phyloP scores from a whole-genome alignment of 345 rosid genomes.

The Garcia nutans region DNA sequence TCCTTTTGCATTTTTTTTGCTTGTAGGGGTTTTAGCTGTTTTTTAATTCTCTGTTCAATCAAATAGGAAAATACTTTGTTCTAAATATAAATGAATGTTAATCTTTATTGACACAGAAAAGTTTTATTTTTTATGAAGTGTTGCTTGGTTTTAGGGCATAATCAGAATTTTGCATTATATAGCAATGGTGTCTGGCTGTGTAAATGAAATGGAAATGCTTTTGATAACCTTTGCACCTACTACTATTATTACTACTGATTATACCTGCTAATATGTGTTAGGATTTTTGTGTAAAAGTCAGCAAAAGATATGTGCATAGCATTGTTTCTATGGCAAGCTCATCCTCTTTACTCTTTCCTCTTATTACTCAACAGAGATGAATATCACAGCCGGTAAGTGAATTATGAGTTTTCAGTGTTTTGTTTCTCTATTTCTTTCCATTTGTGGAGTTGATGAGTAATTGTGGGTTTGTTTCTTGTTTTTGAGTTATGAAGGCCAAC shows the following conservation, averaged over 20 bases:
- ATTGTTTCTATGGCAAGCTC: conserved; percentile 68
- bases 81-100: too few relatives aligned
- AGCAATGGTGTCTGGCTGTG: too few relatives aligned
- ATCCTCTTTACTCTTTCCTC: conserved; percentile 62
- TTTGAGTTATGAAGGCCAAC: conserved; percentile 47
- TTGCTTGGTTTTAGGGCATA: too few relatives aligned
- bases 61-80: too few relatives aligned
- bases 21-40: too few relatives aligned
- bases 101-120: too few relatives aligned
- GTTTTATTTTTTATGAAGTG: too few relatives aligned
- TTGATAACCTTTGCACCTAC: too few relatives aligned
- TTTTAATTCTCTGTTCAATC: too few relatives aligned
- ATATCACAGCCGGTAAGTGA: conserved; percentile 47
- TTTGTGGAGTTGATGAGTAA: not conserved
- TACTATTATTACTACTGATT: not conserved
- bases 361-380: conserved; percentile 84
- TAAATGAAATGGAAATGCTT: too few relatives aligned
- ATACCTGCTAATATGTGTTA: not conserved
- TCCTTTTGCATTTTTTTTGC: too few relatives aligned
- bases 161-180: too few relatives aligned
- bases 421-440: not conserved
- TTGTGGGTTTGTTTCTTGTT: not conserved
- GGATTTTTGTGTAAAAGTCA: not conserved
- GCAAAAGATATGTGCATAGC: conserved; percentile 47
- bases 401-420: not conserved